Percentiles rank a stretch among this genome's conserved stretches.
These are phyloP conservation scores for Yamadazyma dushanensis DNA, from an alignment of 1,139 yeast genomes.

Conservation along the genomic window DNA sequence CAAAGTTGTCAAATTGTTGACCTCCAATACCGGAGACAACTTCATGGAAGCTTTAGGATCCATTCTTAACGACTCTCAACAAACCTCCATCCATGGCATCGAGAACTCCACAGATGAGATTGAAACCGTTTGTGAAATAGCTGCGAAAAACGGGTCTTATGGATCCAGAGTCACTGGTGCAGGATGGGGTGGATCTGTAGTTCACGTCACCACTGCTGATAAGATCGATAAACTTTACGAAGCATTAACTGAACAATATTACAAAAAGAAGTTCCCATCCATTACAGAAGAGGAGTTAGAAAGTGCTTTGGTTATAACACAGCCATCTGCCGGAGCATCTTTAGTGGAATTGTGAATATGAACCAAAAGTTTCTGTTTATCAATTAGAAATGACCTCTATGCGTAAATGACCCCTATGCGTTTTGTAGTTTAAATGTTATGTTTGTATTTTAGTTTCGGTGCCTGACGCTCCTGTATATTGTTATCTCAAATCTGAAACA, in stretches of 20 bases:
- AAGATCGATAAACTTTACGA: constrained; percentile 42
- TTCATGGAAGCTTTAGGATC: constrained; percentile 48
- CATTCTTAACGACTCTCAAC: constrained; percentile 61
- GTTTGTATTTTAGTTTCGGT: no score
- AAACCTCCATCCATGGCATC: constrained; percentile 42
- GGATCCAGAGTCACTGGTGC: constrained; percentile 80
- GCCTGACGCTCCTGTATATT: no score
- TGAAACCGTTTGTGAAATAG: constrained; percentile 56
- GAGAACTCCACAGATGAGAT: constrained; percentile 59
- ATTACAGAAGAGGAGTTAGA: constrained; percentile 44
- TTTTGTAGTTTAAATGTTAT: no score
- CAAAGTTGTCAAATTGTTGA: constrained; percentile 45
- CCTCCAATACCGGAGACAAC: constrained; percentile 17
- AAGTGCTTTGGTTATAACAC: constrained; percentile 56
- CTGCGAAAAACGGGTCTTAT: constrained; percentile 54
- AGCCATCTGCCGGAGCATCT: constrained; percentile 63
- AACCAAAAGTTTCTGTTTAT: no score
- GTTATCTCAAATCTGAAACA: constrained; percentile 5
- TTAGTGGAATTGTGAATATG: constrained; percentile 24
- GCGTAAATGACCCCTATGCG: no score
- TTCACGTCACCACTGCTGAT: constrained; percentile 56
- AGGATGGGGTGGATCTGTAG: constrained; percentile 80
- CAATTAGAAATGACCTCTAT: no score
- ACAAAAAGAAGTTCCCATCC: constrained; percentile 48
- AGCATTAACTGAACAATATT: constrained; percentile 53